These are phyloP conservation scores for Biscutella laevigata DNA, from an alignment of 441 rosid genomes.

Conservation along the genomic window DNA sequence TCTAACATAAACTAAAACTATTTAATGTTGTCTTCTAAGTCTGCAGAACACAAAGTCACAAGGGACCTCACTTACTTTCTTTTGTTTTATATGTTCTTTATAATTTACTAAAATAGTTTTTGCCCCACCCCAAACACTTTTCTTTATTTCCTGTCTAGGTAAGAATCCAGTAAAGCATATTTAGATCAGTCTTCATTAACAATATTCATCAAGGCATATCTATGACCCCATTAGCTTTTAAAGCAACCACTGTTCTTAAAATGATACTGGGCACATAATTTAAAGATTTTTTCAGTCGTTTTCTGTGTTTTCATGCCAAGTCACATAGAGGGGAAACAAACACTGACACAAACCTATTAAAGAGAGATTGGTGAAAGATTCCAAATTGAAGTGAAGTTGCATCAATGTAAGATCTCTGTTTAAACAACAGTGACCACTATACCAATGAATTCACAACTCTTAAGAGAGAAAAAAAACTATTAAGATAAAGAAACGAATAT, in stretches of 20 bases:
- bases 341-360: constrained; percentile 22
- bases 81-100: constrained; percentile 7
- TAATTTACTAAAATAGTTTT: constrained; percentile 11
- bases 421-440: constrained; percentile 13
- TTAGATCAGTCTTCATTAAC: constrained; percentile 18
- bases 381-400: constrained; percentile 16
- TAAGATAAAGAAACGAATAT: constrained; percentile 12
- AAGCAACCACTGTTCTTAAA: not conserved
- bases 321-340: constrained; percentile 18
- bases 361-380: constrained; percentile 19
- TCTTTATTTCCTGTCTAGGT: constrained; percentile 17
- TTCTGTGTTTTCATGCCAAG: constrained; percentile 21
- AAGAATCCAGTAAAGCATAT: constrained; percentile 26
- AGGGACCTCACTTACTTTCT: not conserved
- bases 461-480: too few species aligned
- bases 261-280: not conserved
- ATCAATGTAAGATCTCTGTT: constrained; percentile 15
- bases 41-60: constrained; percentile 18
- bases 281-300: not conserved
- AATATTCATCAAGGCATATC: constrained; percentile 22
- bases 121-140: constrained; percentile 6
- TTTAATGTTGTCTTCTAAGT: constrained; percentile 13
- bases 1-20: constrained; percentile 9
- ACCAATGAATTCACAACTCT: not conserved
- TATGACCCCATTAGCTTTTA: constrained; percentile 20